Evolutionary conservation across 2,329 filamentous ascomycete genomes (phyloP), one percentile per base, ranked within the genome.

Genomic region (Triangularia setosa): DNA sequence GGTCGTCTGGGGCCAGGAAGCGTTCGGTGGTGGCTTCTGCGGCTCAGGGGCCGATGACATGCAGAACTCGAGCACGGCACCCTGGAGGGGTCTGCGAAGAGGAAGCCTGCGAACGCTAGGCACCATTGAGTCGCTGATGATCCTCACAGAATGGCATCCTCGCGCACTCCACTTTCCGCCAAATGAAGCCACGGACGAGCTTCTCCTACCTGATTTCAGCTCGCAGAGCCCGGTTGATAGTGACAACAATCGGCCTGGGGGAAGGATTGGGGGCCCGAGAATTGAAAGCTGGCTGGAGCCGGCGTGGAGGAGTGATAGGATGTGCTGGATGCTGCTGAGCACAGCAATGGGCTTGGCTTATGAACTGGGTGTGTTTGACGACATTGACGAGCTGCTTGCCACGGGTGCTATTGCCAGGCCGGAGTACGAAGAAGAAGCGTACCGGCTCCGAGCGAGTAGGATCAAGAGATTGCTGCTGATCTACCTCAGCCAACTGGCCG

Each of bases 251-350:
- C 75, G 79, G 60, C 78, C 78, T 6, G 75, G 76, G 65, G 84
- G 84, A 28, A 86, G 87, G n/a, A 84, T 92, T 21, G 91, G 92
- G 54, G 92, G 92, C 9, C 89, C 91, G 75, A 83, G 93, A 27
- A 95, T 97, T 68, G 93, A 97, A 73, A 94, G 92, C 75, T 98
- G 95, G 92, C 86, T 98, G 3, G 95, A 99, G 75, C 95, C 95
- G 2, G 94, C 92, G 8, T 97, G 94, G 92, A 85, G 94, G 71
- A 92, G 90, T 68, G 94, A 97, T 73, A 90, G 93, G 62, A 96
- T 97, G 91, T 96, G 92, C 74, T 97, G 94, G 94, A 97, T 97
- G 92, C 81, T 98, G 14, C 83, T 98, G 28, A 96, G 92, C 73
- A 96, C 93, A 40, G 93, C 92, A 14, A 91, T 94, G 80, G 91